Evolutionary conservation across 1,139 yeast species (phyloP).

Genomic region (Geotrichum aggregatum): DNA sequence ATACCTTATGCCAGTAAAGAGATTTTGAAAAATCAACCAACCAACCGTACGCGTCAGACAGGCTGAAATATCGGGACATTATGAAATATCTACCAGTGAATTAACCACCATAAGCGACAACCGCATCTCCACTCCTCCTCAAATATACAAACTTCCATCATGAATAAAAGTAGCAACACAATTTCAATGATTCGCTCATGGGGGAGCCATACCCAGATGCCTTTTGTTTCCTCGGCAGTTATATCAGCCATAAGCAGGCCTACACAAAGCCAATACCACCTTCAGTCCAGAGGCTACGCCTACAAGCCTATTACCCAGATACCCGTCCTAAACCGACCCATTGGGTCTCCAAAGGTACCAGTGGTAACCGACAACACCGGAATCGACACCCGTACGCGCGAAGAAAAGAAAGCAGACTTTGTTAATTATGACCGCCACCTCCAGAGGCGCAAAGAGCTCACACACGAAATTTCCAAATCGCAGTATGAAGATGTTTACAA

Average conservation of each 20-base stretch:
- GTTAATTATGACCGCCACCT: conserved; percentile 45
- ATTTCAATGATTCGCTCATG: too few species aligned
- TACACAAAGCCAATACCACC: too few species aligned
- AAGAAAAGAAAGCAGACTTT: conserved; percentile 44
- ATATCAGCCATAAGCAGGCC: too few species aligned
- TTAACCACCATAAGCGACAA: too few species aligned
- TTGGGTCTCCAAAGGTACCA: conserved; percentile 46
- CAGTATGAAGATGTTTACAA: conserved; percentile 80
- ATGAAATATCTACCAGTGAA: too few species aligned
- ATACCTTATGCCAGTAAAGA: too few species aligned
- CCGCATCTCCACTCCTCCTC: too few species aligned
- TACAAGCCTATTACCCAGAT: conserved; percentile 30
- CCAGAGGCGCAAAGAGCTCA: conserved; percentile 33
- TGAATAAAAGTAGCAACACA: neutral
- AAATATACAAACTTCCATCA: neutral
- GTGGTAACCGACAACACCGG: conserved; percentile 38
- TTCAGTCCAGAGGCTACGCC: conserved; percentile 10
- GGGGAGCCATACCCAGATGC: too few species aligned
- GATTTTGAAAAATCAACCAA: too few species aligned
- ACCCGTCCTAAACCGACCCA: conserved; percentile 43
- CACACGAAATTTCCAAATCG: conserved; percentile 73
- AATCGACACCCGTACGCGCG: conserved; percentile 38
- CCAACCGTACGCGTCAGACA: too few species aligned
- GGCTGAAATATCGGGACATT: too few species aligned
- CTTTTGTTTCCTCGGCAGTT: too few species aligned